Base-by-base conservation (phyloP, 305 asterid genomes). In the Fraxinus nigra region DNA sequence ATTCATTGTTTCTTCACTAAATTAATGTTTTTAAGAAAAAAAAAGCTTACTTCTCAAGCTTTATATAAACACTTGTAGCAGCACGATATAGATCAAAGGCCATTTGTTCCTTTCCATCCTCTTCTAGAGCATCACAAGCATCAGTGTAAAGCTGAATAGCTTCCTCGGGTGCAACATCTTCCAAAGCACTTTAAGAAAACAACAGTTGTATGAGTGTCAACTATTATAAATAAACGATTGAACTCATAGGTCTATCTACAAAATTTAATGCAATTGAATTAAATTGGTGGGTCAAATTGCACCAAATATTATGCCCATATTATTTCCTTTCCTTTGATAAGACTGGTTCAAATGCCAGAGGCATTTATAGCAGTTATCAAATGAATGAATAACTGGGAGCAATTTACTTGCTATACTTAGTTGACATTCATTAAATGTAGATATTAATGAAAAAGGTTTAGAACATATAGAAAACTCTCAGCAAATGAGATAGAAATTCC, bases 31-130 rank as follows among this genome's bases (percentile, higher is more conserved):
- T 20, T 38, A 72, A 67, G 61, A 75, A 56, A 78, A 46, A 46
- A 46, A 30, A 67, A 32, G 32, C 98, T 91, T 90, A 96, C 98
- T 92, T 94, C 92, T 96, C 97, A 88, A 94, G 97, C 90, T 90
- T 96, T 84, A 94, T 74, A 80, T 93, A 94, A 85, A 93, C 88
- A 89, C 88, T 87, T 83, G 98, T 86, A 86, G 93, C 95, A 84
- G 92, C 90, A 87, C 97, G 97, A 88, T 92, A 96, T 38, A 96
- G 90, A 93, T 95, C 99, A 86, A 94, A 94, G 77, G 99, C 90
- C 98, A 96, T 96, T 77, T 93, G 98, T 85, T 90, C 99, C 92
- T 93, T 96, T 70, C 94, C 98, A 61, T 96, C 98, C 24, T 96
- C 99, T 89, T 96, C 99, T 75, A 96, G 97, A 82, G 78, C 78